Conservation (phyloP, 2,329 filamentous ascomycete genomes). For the Pestalotiopsis sp. region DNA sequence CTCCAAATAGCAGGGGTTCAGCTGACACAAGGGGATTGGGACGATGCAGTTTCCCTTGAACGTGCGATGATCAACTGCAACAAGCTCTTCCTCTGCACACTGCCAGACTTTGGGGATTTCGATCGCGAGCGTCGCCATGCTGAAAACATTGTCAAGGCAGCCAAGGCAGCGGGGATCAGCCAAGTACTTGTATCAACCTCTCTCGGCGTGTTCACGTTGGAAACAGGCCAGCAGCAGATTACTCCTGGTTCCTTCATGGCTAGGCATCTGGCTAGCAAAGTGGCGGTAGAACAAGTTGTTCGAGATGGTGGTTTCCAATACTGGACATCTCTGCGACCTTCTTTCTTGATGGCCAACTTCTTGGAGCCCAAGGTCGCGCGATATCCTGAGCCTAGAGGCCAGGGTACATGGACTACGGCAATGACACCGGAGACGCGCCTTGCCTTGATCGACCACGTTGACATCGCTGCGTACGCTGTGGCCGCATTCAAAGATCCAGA, state of each 20-base stretch:
- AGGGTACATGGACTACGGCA: constrained; percentile 16
- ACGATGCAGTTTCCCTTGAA: constrained; percentile 30
- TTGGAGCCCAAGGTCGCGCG: constrained; percentile 18
- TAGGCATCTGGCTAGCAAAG: not conserved
- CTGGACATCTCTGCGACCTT: constrained; percentile 31
- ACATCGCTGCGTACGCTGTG: constrained; percentile 19
- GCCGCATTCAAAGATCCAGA: constrained; percentile 33
- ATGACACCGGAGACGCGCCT: constrained; percentile 16
- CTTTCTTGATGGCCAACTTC: constrained; percentile 26
- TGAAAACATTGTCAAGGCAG: constrained; percentile 34
- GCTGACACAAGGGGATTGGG: constrained; percentile 34
- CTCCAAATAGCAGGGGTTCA: constrained; percentile 33
- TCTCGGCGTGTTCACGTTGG: not conserved
- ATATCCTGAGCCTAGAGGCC: constrained; percentile 16
- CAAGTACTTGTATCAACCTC: not conserved
- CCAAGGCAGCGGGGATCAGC: constrained; percentile 24
- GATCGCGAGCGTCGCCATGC: constrained; percentile 31
- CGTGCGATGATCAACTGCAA: constrained; percentile 30
- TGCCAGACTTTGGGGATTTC: constrained; percentile 32
- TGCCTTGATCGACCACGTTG: constrained; percentile 17
- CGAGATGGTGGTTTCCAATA: constrained; percentile 26
- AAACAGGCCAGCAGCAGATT: not conserved
- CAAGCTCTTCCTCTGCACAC: constrained; percentile 35
- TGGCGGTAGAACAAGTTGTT: not conserved
- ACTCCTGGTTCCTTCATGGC: not conserved